Percentiles rank a stretch among this genome's conserved stretches.
Evolutionary conservation across 192 early-diverging fungal genomes (phyloP).

Genomic region (Backusella tarrabulga): DNA sequence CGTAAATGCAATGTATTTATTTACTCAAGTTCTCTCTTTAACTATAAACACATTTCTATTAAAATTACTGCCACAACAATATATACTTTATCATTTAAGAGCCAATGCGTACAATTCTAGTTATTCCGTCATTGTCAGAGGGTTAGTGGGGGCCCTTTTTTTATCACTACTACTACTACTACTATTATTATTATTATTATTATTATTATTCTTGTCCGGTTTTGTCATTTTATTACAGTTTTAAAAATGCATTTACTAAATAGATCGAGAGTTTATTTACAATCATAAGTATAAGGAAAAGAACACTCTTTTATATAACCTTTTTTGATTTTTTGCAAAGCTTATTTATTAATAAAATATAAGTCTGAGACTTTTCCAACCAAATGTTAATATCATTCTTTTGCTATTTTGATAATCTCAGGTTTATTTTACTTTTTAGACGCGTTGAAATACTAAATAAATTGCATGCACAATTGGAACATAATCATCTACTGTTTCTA

Average conservation of each 20-base stretch:
- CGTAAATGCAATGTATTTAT: no score
- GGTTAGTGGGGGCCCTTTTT: no score
- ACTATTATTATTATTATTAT: no score
- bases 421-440: neutral
- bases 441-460: slow-evolving; percentile 35
- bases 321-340: slow-evolving; percentile 4
- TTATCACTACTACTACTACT: no score
- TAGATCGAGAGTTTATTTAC: neutral
- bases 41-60: no score
- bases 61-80: no score
- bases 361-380: slow-evolving; percentile 2
- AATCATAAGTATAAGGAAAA: neutral
- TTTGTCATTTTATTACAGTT: neutral
- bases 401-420: slow-evolving; percentile 4
- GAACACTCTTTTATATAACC: neutral
- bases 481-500: slow-evolving; percentile 34
- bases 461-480: slow-evolving; percentile 58
- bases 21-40: no score
- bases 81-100: no score
- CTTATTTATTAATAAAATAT: neutral
- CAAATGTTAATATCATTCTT: neutral
- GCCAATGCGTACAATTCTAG: no score
- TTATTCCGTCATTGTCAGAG: no score
- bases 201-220: no score
- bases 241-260: neutral